A percentile compares a stretch with the other conserved stretches of the same genome.
These are phyloP conservation scores for Rheum nobile DNA, from an alignment of 148 eudicot genomes.

Conservation along the genomic window DNA sequence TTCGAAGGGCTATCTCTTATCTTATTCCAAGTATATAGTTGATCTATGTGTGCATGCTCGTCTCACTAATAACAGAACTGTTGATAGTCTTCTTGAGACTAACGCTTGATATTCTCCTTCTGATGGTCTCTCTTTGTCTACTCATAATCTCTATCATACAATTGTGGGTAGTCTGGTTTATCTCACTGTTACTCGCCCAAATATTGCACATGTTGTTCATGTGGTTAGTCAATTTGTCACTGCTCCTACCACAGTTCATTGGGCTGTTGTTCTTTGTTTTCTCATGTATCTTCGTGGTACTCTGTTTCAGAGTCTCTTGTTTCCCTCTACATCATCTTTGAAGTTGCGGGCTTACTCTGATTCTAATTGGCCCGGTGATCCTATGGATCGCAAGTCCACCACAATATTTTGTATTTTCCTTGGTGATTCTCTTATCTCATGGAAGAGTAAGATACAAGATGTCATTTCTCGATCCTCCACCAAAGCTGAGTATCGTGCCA, in stretches of 20 bases:
- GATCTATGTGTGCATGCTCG: not conserved
- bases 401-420: not conserved
- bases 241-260: not conserved
- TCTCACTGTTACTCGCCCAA: too few relatives aligned
- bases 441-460: not conserved
- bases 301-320: not conserved
- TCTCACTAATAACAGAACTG: too few relatives aligned
- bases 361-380: constrained; percentile 7
- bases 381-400: not conserved
- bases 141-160: not conserved
- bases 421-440: not conserved
- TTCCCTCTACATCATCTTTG: not conserved
- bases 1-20: not conserved
- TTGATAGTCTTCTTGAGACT: too few relatives aligned
- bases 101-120: too few relatives aligned
- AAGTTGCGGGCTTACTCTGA: not conserved
- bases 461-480: too few relatives aligned
- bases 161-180: too few relatives aligned
- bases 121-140: too few relatives aligned
- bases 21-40: not conserved
- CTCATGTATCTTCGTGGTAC: not conserved
- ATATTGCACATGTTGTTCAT: too few relatives aligned
- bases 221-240: too few relatives aligned
- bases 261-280: not conserved
- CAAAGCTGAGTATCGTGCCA: constrained; percentile 2